These are phyloP conservation scores for Tylopilus orsonianus DNA, from an alignment of 1,284 basidiomycete species.

Conservation along the genomic window DNA sequence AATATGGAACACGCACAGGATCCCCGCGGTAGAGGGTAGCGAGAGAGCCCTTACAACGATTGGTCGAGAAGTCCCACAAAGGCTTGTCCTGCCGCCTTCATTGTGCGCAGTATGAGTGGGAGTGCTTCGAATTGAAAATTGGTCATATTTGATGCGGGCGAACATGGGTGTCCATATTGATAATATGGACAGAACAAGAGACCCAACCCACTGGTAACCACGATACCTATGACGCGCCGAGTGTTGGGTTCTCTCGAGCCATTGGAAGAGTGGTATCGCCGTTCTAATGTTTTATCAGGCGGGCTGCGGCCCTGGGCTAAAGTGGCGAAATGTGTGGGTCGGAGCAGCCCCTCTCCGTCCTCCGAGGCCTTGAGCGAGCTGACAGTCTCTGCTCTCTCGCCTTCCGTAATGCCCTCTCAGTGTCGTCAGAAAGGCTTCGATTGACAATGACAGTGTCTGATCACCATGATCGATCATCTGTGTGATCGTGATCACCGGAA, in stretches of 20 bases:
- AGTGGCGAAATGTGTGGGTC: constrained; percentile 19
- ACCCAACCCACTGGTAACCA: constrained; percentile 24
- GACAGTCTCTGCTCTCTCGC: background rate
- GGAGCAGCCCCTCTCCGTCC: constrained; percentile 11
- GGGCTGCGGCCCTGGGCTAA: constrained; percentile 26
- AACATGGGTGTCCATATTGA: constrained; percentile 24
- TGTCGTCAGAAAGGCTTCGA: constrained; percentile 3
- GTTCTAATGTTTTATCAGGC: constrained; percentile 20
- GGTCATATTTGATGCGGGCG: constrained; percentile 26
- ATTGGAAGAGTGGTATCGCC: constrained; percentile 13
- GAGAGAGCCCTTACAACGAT: constrained; percentile 12
- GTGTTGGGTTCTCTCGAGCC: constrained; percentile 15
- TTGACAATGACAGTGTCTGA: constrained; percentile 28
- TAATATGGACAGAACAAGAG: constrained; percentile 14
- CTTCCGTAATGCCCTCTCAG: background rate
- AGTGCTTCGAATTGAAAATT: constrained; percentile 34
- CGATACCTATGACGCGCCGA: constrained; percentile 9
- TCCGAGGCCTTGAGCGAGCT: constrained; percentile 15
- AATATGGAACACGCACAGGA: constrained; percentile 33
- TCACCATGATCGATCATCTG: constrained; percentile 35
- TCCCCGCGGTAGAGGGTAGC: constrained; percentile 30
- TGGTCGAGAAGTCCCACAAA: constrained; percentile 22
- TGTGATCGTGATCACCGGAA: constrained; percentile 37
- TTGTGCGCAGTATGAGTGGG: constrained; percentile 17
- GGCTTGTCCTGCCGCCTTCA: constrained; percentile 10